Evolutionary conservation across 768 basidiomycete genomes (phyloP), one percentile per base, ranked within the genome.

Genomic region (Lentinula boryana): DNA sequence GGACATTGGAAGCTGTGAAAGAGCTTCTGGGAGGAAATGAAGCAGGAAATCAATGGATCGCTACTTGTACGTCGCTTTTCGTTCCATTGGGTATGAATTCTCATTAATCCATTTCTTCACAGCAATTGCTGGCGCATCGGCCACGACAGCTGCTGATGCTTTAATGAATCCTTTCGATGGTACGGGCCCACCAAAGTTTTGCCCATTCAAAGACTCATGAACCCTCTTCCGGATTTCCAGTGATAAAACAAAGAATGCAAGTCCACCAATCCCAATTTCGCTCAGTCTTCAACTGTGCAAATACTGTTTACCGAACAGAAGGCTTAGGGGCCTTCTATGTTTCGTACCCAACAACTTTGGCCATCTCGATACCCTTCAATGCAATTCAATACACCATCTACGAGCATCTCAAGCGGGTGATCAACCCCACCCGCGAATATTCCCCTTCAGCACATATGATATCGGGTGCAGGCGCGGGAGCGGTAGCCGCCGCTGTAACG

Each of bases 101-200:
- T 60, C 62, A 41, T 40, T 40, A 15, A 36, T 58, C 16, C 38
- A 58, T 38, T 31, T 27, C 48, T 56, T 62, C 49, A 60, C 67
- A 93, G 97, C 96, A 33, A 67, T 94, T 33, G 97, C 97, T 33
- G 97, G 97, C 63, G 97, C 94, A 49, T 84, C 89, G 0, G 97
- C 96, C 0, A 98, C 97, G 9, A 91, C 95, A 64, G 91, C 95
- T 3, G 91, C 89, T 61, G 97, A 99, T 76, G 97, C 97, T 2
- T 78, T 98, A 58, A 99, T 99, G 97, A 99, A 98, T 73, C 97
- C 97, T 2, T 99, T 99, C 69, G 97, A 99, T 76, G 96, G 96
- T 97, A 72, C 70, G 86, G 35, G 58, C 53, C 61, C 63, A 63
- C 58, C 63, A 36, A 58, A 5, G 5, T 38, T 57, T 65, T 60